Base-by-base conservation (phyloP, 2,329 filamentous ascomycete species). In the Pseudogymnoascus sp. region DNA sequence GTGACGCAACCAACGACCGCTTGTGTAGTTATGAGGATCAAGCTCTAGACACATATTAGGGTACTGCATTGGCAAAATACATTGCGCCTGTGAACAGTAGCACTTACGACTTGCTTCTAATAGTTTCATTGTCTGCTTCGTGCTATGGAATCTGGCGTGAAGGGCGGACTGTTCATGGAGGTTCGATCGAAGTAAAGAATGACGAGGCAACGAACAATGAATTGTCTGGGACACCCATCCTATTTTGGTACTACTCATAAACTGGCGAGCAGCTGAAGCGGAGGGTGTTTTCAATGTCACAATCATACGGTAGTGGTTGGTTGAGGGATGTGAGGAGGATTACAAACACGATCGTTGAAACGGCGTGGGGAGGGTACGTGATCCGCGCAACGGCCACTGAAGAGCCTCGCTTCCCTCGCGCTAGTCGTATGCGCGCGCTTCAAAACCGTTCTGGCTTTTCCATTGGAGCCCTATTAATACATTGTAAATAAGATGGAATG, bases 1-100 rank as follows among this genome's bases (percentile, higher is more conserved):
- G 37, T 67, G 65, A 62, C 70, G 71, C 35, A 80, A 71, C 78
- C 75, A 77, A 43, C 72, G 70, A 10, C 75, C 73, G 46, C 67
- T 71, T 6, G 74, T 74, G 66, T 76, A 77, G 60, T 63, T 65
- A 66, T 72, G 68, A 64, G 72, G 72, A 31, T 74, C 68, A 35
- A 69, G 28, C 11, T 43, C 64, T 63, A 16, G 14, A 10, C 10
- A 5, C n/a, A 33, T 56, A 31, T 56, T 19, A 56, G 43, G 7
- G n/a, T 10, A 41, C n/a, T 41, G 16, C 11, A 41, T 28, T 41
- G 8, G 38, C 16, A 37, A 37, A n/a, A 4, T 37, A 14, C 35
- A 6, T n/a, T 50, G 43, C 19, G 43, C 43, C 12, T 28, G 50
- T 6, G 31, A 60, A 16, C 6, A 38, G n/a, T 26, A 6, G 12